Conservation (phyloP, 2,329 filamentous ascomycete species). For the Coniochaeta sp. region DNA sequence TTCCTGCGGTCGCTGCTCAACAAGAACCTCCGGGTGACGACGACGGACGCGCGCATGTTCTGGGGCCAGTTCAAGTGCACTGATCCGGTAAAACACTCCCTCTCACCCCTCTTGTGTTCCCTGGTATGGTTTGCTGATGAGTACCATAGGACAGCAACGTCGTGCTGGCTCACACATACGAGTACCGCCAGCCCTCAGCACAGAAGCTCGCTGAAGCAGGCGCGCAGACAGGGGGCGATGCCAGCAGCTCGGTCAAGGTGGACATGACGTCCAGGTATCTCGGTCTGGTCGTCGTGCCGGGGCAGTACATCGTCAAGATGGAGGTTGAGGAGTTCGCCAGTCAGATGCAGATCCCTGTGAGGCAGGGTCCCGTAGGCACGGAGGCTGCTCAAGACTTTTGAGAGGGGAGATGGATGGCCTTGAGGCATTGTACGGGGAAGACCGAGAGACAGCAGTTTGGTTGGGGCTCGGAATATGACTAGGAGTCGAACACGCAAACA, state of each 20-base stretch:
- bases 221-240: slow-evolving; percentile 18
- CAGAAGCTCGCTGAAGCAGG: slow-evolving; percentile 28
- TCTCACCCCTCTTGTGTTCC: slow-evolving; percentile 4
- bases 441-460: no score
- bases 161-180: slow-evolving; percentile 77
- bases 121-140: background rate
- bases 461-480: no score
- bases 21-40: slow-evolving; percentile 71
- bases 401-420: no score
- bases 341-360: no score
- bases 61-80: slow-evolving; percentile 91
- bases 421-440: no score
- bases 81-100: slow-evolving; percentile 60
- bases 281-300: slow-evolving; percentile 83
- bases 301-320: slow-evolving; percentile 77
- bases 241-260: slow-evolving; percentile 46
- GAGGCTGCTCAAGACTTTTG: no score
- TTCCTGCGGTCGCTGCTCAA: slow-evolving; percentile 65
- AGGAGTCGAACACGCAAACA: no score
- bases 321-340: slow-evolving; percentile 73
- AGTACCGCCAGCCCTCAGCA: slow-evolving; percentile 72
- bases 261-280: slow-evolving; percentile 82
- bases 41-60: slow-evolving; percentile 81
- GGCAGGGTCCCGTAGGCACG: background rate
- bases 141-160: slow-evolving; percentile 70